Evolutionary conservation across 176 grass and related monocot genomes (phyloP), one percentile per base, ranked within the genome.

Genomic region (Eleusine indica): DNA sequence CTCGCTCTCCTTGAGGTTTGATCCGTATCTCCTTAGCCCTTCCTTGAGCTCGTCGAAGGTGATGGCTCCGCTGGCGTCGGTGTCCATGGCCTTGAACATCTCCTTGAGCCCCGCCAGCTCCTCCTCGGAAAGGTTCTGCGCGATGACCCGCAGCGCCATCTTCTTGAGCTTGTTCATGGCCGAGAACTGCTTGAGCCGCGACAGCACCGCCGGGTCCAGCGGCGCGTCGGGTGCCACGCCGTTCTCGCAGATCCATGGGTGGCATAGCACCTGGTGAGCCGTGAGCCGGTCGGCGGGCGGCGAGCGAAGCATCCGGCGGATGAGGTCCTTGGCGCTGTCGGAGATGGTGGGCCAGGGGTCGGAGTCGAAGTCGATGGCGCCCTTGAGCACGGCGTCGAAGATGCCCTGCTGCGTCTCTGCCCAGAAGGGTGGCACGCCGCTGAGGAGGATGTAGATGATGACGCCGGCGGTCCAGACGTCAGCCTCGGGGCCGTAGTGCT

Each of bases 341-440:
- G 92, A 94, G 74, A 94, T 90, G 70, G 1, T 28, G 0, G 89
- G 89, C 92, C 92, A 94, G 0, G 92, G 92, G 1, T 94, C 92
- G 1, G 78, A 83, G 0, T 91, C 87, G 68, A 94, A 94, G 80
- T 94, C 92, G 74, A 94, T 63, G 21, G 71, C 18, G 54, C 92
- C 87, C 35, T 57, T 85, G 32, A 94, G 83, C 7, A 94, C 89
- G 8, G 92, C 82, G 70, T 91, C 92, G 77, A 94, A 94, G 71
- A 94, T 91, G 43, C 92, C 92, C 83, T 94, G 89, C 84, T 94
- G 87, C 68, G 92, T 94, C 43, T 94, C 92, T 0, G 89, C 89
- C 92, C 92, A 94, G 86, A 94, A 94, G 3, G 92, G 92, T 7
- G 89, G 92, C 41, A 94, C 92, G 0, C 89, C 92, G 75, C 89